phyloP scores from a whole-genome alignment of 192 early-diverging fungal species.

The Podila horticola region DNA sequence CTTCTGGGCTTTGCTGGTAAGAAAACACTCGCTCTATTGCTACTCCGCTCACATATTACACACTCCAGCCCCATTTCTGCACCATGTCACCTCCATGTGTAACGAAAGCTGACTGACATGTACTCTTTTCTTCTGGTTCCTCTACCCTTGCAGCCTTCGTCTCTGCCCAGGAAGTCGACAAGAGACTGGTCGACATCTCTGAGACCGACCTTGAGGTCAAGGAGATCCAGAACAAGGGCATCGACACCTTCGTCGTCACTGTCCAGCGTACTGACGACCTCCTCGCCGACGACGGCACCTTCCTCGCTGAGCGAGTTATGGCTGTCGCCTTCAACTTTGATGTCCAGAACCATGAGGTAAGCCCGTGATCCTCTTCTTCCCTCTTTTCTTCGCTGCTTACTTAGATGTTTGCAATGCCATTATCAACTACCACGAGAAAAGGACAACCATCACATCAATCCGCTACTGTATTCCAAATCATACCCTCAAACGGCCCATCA shows the following conservation, averaged over 20 bases:
- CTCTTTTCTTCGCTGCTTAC: too few species aligned
- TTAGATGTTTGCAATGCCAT: neutral
- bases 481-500: neutral
- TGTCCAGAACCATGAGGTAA: constrained; percentile 62
- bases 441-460: too few species aligned
- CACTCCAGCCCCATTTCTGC: neutral
- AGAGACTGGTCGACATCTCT: constrained; percentile 52
- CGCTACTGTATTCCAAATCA: too few species aligned
- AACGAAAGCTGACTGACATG: neutral
- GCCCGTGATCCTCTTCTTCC: too few species aligned
- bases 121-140: neutral
- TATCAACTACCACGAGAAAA: too few species aligned
- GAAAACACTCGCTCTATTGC: neutral
- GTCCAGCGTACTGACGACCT: constrained; percentile 68
- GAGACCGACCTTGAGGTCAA: constrained; percentile 46
- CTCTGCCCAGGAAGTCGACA: constrained; percentile 43
- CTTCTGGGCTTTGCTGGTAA: constrained; percentile 4
- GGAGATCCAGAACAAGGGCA: constrained; percentile 33
- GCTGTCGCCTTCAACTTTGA: constrained; percentile 69
- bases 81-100: too few species aligned
- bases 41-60: neutral
- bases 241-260: constrained; percentile 64
- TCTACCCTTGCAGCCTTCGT: constrained; percentile 17
- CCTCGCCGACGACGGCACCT: constrained; percentile 63
- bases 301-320: constrained; percentile 66